Base-by-base conservation (phyloP, 306 rosid genomes). In the Vicia villosa region DNA sequence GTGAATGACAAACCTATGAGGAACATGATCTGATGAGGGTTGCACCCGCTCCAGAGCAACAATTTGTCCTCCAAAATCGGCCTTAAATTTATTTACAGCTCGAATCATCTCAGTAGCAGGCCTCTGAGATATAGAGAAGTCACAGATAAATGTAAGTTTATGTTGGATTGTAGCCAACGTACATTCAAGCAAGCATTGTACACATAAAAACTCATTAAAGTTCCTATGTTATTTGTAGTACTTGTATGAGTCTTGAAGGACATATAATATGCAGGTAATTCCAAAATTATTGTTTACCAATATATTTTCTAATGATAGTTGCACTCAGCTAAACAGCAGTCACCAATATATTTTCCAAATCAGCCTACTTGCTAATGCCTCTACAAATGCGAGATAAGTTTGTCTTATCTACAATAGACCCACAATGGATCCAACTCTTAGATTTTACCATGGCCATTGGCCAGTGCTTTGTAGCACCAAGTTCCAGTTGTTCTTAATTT, bases 1-100 rank as follows among this genome's bases (percentile, higher is more conserved):
- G 58, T 57, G 10, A 54, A 63, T 41, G 14, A 62, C 67, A 58
- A 30, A 90, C 99, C 99, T 87, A 74, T 94, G 99, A 72, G 88
- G 89, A 81, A 94, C 99, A 77, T 94, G 97, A 81, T 94, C 99
- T 52, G 92, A 87, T 62, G 99, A 94, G 63, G 99, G 97, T 63
- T 94, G 97, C 73, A 94, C 99, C 74, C 99, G 92, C 81, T 94
- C 99, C 74, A 94, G 68, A 60, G 89, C 83, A 74, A 94, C 92
- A 82, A 94, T 65, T 72, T 88, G 96, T 59, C 91, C 99, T 55
- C 97, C 96, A 79, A 94, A 94, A 56, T 94, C 95, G 8, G 88
- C 90, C 86, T 94, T 91, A 63, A 94, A 94, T 77, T 84, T 88
- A 76, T 91, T 91, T 70, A 94, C 97, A 22, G 99, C 88, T 38